Conservation (phyloP, 2,329 filamentous ascomycete genomes). For the Colletotrichum sp. region DNA sequence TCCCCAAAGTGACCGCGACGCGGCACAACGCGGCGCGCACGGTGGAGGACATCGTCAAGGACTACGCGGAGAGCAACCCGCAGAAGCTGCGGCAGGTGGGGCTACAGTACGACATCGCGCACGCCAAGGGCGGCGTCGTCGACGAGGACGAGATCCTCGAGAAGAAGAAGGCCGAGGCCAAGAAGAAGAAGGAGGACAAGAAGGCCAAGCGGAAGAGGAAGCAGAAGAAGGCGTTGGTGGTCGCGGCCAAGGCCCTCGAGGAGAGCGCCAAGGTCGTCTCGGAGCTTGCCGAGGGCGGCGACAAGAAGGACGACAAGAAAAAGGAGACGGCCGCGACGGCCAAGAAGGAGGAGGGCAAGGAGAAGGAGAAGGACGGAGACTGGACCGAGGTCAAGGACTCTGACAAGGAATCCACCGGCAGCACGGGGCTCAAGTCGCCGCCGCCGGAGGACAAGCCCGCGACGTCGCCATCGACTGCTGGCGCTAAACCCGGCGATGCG, state of each 20-base stretch:
- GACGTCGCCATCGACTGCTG: neutral
- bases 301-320: slow-evolving; percentile 10
- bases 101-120: slow-evolving; percentile 64
- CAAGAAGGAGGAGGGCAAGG: slow-evolving; percentile 22
- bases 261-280: slow-evolving; percentile 23
- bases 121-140: slow-evolving; percentile 60
- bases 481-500: neutral
- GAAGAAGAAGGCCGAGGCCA: slow-evolving; percentile 27
- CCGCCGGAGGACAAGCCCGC: neutral
- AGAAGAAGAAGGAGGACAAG: slow-evolving; percentile 30
- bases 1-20: slow-evolving; percentile 70
- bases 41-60: slow-evolving; percentile 64
- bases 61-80: slow-evolving; percentile 48
- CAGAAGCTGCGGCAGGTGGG: slow-evolving; percentile 69
- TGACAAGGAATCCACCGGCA: neutral
- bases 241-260: slow-evolving; percentile 19
- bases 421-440: neutral
- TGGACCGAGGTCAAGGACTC: slow-evolving; percentile 3
- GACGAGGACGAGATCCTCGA: slow-evolving; percentile 49
- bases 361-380: slow-evolving; percentile 20
- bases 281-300: neutral
- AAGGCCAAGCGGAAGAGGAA: slow-evolving; percentile 27
- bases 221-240: slow-evolving; percentile 6
- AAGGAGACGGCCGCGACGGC: slow-evolving; percentile 10
- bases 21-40: slow-evolving; percentile 42